Evolutionary conservation across 129 eudicot species (phyloP), one percentile per base, ranked within the genome.

Genomic region (Saposhnikovia divaricata): DNA sequence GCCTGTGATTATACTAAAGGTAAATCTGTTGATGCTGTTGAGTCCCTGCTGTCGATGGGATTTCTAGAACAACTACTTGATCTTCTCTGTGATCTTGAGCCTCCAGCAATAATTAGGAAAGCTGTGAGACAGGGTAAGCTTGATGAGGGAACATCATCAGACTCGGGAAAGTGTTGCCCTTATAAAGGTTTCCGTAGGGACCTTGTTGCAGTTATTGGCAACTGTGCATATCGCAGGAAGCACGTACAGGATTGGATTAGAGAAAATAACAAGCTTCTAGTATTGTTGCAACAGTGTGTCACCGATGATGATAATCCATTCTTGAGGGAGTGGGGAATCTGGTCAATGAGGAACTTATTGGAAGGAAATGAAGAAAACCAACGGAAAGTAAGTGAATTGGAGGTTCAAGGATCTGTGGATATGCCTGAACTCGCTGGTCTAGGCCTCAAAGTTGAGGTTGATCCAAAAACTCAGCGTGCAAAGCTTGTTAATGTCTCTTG

Each of bases 251-350:
- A 91, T 78, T 87, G 84, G 68, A 84, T 94, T 47, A 81, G 98
- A 70, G 83, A 86, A 81, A 82, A 82, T 53, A 83, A 88, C 15
- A 96, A 93, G 79, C 84, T 94, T 48, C 81, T 94, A 78, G 82
- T 92, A 37, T 79, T 94, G 88, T 79, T 94, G 77, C 98, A 94
- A 44, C 96, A 89, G 23, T 90, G 93, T 80, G 96, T 90, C 59
- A 82, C 80, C 28, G 98, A 94, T 79, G 98, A 92, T 79, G 98
- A 91, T 55, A 94, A 87, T 77, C 91, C 92, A 15, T 94, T 90
- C 83, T 85, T 89, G 89, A 88, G 96, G 75, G 98, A 93, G 81
- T 91, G 97, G 97, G 97, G 92, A 31, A 82, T 94, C 50, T 94
- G 92, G 92, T 77, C 87, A 5, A 84, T 89, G 83, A 81, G 93